Conservation (phyloP, 768 basidiomycete species). For the Panaeolus papilionaceus region DNA sequence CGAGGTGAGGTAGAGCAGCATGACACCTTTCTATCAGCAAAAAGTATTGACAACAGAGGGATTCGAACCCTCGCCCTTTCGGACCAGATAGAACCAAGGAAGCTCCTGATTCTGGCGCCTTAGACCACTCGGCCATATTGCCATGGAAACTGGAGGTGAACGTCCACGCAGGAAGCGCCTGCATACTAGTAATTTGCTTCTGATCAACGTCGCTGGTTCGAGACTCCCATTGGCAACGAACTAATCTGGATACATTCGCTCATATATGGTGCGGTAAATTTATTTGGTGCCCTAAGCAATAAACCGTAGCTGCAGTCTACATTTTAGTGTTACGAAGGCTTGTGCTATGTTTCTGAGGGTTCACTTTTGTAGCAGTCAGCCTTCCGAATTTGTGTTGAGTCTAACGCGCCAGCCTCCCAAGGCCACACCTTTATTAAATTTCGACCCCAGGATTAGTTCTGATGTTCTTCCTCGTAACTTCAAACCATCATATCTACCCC, state of each 20-base stretch:
- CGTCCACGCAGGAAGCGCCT: background rate
- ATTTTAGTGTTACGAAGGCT: too few species aligned
- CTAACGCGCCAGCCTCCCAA: background rate
- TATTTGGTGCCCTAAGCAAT: too few species aligned
- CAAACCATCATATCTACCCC: background rate
- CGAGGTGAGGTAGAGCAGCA: background rate
- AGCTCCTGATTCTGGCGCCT: slow-evolving; percentile 26
- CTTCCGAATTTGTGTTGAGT: too few species aligned
- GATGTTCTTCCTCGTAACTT: background rate
- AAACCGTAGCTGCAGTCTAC: too few species aligned
- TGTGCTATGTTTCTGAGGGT: too few species aligned
- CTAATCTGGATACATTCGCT: too few species aligned
- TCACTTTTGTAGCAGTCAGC: too few species aligned
- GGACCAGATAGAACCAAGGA: slow-evolving; percentile 35
- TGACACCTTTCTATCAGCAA: background rate
- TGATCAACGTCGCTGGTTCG: too few species aligned
- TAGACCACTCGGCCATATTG: slow-evolving; percentile 29
- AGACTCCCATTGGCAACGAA: too few species aligned
- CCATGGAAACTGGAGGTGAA: background rate
- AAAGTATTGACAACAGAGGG: slow-evolving; percentile 24
- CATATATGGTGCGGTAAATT: too few species aligned
- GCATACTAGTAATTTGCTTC: too few species aligned
- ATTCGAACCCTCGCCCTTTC: slow-evolving; percentile 45
- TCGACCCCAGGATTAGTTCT: background rate
- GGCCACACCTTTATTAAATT: background rate